These are phyloP conservation scores for Acer yangbiense DNA, from an alignment of 345 rosid genomes.

Conservation along the genomic window DNA sequence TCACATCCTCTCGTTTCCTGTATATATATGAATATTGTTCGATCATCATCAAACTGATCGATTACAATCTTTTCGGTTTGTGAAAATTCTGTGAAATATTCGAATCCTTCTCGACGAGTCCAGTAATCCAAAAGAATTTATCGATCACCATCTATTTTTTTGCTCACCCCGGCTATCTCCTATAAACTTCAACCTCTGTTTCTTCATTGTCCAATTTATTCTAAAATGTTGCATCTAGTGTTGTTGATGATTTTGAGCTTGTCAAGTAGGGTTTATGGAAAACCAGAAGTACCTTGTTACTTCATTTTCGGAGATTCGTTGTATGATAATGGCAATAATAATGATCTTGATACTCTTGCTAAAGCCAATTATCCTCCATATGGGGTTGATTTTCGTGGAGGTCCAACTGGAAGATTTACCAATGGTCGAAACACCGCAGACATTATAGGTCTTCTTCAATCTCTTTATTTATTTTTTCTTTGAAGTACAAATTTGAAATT, in stretches of 20 bases:
- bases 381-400: constrained; percentile 53
- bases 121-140: too few relatives aligned
- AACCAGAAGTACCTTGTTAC: constrained; percentile 48
- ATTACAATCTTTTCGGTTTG: too few relatives aligned
- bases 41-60: too few relatives aligned
- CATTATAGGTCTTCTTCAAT: constrained; percentile 37
- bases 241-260: not conserved
- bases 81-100: too few relatives aligned
- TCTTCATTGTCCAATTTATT: not conserved
- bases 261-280: constrained; percentile 1
- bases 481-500: too few relatives aligned
- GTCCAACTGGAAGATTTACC: constrained; percentile 68
- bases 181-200: too few relatives aligned
- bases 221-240: not conserved
- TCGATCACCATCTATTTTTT: too few relatives aligned
- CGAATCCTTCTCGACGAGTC: too few relatives aligned
- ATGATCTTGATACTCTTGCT: constrained; percentile 44
- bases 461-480: too few relatives aligned
- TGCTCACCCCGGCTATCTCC: too few relatives aligned
- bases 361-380: constrained; percentile 60
- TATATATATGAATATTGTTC: too few relatives aligned
- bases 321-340: constrained; percentile 67
- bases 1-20: too few relatives aligned
- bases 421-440: constrained; percentile 58
- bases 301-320: constrained; percentile 71